A percentile compares a stretch with the other conserved stretches of the same genome.
phyloP scores from a whole-genome alignment of 2,329 filamentous ascomycete species.

The Fusarium euwallaceae region DNA sequence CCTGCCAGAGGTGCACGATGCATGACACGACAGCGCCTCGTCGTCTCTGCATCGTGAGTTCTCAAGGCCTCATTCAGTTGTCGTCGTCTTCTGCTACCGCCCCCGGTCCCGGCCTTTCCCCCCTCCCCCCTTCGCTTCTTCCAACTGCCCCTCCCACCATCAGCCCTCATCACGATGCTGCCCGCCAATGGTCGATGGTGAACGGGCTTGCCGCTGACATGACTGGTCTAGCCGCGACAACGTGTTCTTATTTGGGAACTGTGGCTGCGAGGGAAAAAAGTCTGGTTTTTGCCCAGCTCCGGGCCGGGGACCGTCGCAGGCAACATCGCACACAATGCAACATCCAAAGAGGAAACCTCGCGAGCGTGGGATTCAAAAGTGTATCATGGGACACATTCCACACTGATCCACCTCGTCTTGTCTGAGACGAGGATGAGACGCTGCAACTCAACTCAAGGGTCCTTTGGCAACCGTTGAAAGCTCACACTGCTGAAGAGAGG shows the following conservation, averaged over 20 bases:
- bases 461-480: slow-evolving; percentile 6
- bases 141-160: slow-evolving; percentile 43
- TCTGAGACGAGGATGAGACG: slow-evolving; percentile 8
- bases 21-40: slow-evolving; percentile 25
- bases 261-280: slow-evolving; percentile 22
- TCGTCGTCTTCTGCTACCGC: slow-evolving; percentile 17
- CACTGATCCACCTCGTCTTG: slow-evolving; percentile 17
- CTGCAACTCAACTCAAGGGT: slow-evolving; percentile 16
- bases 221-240: slow-evolving; percentile 28
- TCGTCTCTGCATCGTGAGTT: slow-evolving; percentile 28
- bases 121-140: slow-evolving; percentile 10
- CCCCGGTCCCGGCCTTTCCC: slow-evolving; percentile 2
- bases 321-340: slow-evolving; percentile 1
- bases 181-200: slow-evolving; percentile 26
- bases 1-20: slow-evolving; percentile 9
- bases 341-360: slow-evolving; percentile 26
- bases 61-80: neutral
- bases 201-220: slow-evolving; percentile 31
- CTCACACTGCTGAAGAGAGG: slow-evolving; percentile 20
- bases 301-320: slow-evolving; percentile 26
- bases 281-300: slow-evolving; percentile 16
- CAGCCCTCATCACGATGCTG: slow-evolving; percentile 26
- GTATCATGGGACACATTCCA: slow-evolving; percentile 24
- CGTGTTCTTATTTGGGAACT: slow-evolving; percentile 32
- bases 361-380: slow-evolving; percentile 15